Base-by-base conservation (phyloP, 2,329 filamentous ascomycete genomes). In the Diplodia mutila region DNA sequence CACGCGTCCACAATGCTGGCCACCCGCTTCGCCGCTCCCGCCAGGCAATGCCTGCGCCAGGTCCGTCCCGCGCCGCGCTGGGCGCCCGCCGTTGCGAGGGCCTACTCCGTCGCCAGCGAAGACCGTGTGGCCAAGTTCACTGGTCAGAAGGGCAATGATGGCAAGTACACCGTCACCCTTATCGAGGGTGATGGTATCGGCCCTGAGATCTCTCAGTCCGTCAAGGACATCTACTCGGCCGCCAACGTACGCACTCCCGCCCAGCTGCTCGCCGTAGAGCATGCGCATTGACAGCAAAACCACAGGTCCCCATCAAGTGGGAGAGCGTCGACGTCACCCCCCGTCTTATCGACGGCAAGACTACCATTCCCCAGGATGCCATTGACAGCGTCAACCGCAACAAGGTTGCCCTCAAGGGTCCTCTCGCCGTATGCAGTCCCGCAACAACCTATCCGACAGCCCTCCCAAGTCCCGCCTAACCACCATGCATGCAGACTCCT, bases 141-240 rank as follows among this genome's bases (percentile, higher is more conserved):
- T 77, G 95, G 94, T 74, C 86, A 88, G 79, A 97, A 97, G 85
- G 92, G 91, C 79, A 84, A 90, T 79, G 90, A 94, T 85, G 95
- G 95, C 78, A 95, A 95, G 83, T 99, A 91, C 87, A 91, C 92
- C 68, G 95, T 99, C 77, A 94, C 92, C 75, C 86, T 99, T 83
- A 99, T 99, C 73, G 96, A 99, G 87, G 95, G 96, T 83, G 96
- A 99, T 79, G 95, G 95, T 80, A 99, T 99, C 80, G 95, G 95
- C 70, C 95, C 95, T 72, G 94, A 99, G 85, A 99, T 99, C 79
- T 90, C 95, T 72, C 90, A 97, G 83, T 96, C 95, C 61, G 94
- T 99, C 78, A 99, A 98, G 89, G 92, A 97, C 82, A 99, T 99
- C 83, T 99, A 97, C 85, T 87, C 89, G 76, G 95, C 95, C 75